Evolutionary conservation across 306 rosid genomes (phyloP), one percentile per base, ranked within the genome.

Genomic region (Quercus agrifolia): DNA sequence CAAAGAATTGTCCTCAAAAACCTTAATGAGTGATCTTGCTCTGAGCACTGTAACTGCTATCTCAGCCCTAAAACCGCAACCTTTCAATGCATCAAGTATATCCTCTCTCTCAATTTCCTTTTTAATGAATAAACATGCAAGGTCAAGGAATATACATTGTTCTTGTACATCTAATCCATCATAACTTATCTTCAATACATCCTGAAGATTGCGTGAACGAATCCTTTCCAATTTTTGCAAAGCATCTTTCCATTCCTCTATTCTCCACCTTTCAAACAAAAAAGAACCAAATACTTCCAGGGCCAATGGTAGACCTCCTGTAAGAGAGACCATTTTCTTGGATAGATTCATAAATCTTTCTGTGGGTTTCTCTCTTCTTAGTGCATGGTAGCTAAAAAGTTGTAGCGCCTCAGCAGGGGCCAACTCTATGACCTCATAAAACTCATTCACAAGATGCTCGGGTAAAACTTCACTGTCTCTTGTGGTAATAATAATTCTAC

Each of bases 321-420:
- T 87, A 4, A 83, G 81, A 25, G 70, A 56, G 70, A 90, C 88
- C 69, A 87, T 90, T 68, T 87, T 31, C 14, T 79, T 14, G 4
- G 88, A 83, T 15, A 85, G 31, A 1, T 70, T 18, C 25, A n/a
- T 1, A 46, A 81, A 84, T 5, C 14, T 58, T 0, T 58, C 79
- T n/a, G 81, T 66, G 3, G 93, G 97, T 3, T 33, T 57, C n/a
- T 76, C 82, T 81, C 74, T 87, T 82, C 87, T 70, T 14, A 83
- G 30, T 19, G 97, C 89, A 78, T 92, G 94, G 79, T 81, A 35
- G 56, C 93, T 83, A 71, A 92, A 92, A 28, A 92, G 88, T 51
- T 84, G 41, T 5, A 88, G 80, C 1, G 94, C 84, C 31, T 71
- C 23, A 25, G 82, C 17, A 1, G 0, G 3, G 0, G 82, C 41